These are phyloP conservation scores for Dacryopinax primogenitus DNA, from an alignment of 768 basidiomycete species.

Conservation along the genomic window DNA sequence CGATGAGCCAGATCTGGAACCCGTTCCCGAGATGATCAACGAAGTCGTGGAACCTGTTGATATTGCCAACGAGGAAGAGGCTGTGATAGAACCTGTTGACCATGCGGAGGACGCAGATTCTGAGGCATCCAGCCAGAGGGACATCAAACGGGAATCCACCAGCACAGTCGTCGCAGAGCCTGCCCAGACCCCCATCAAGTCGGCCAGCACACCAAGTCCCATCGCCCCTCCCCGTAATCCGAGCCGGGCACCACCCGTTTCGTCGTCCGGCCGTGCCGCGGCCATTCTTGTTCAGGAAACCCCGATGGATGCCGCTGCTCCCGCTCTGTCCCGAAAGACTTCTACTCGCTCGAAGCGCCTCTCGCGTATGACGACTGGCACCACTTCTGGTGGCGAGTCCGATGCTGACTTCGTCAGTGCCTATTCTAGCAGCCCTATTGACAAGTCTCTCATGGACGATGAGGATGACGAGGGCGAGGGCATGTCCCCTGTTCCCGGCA, in stretches of 20 bases:
- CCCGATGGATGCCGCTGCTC: not conserved
- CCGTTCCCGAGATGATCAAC: not conserved
- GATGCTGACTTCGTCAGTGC: slow-evolving; percentile 83
- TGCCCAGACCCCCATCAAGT: not conserved
- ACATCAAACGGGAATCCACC: not conserved
- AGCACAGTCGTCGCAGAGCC: not conserved
- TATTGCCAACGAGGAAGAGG: not conserved
- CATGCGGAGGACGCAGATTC: not conserved
- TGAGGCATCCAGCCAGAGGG: not conserved
- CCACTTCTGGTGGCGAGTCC: slow-evolving; percentile 49
- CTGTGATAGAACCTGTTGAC: not conserved
- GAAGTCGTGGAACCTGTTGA: not conserved
- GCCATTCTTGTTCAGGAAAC: not conserved
- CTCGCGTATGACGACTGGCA: slow-evolving; percentile 20
- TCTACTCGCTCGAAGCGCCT: slow-evolving; percentile 8
- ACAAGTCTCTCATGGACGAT: not conserved
- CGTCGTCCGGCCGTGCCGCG: not conserved
- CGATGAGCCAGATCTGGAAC: slow-evolving; percentile 10
- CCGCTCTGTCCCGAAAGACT: slow-evolving; percentile 1
- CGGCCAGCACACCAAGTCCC: not conserved
- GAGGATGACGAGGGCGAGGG: not conserved
- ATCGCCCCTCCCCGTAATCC: not conserved
- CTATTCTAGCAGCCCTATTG: slow-evolving; percentile 53
- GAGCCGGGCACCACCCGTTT: not conserved
- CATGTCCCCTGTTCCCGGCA: not conserved